These are phyloP conservation scores for Verticillium dahliae DNA, from an alignment of 2,329 filamentous ascomycete species.

Conservation along the genomic window DNA sequence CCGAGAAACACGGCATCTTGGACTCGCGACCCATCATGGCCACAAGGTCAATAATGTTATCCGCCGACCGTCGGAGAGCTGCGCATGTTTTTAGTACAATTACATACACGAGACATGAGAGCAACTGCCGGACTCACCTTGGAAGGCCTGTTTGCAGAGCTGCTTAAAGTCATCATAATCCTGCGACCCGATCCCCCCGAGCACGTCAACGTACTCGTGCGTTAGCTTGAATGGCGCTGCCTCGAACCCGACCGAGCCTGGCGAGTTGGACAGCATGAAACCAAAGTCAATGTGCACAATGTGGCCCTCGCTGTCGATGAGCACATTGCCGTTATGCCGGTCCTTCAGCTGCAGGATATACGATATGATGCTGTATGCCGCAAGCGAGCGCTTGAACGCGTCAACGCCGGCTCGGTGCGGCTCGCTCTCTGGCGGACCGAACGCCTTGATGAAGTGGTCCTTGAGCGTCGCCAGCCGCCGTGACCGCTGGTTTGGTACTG, in stretches of 20 bases:
- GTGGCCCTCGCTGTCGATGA: constrained; percentile 79
- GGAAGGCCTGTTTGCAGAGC: constrained; percentile 77
- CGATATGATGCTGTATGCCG: constrained; percentile 78
- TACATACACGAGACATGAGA: background rate
- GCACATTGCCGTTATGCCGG: constrained; percentile 78
- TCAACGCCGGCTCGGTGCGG: constrained; percentile 66
- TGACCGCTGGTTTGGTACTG: constrained; percentile 60
- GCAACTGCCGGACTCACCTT: constrained; percentile 44
- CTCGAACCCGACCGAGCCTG: constrained; percentile 78
- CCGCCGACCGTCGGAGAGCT: constrained; percentile 71
- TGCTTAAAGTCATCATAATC: constrained; percentile 72
- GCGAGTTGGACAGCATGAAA: constrained; percentile 84
- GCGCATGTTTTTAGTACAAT: constrained; percentile 9
- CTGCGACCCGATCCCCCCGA: constrained; percentile 64
- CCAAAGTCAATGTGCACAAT: constrained; percentile 88
- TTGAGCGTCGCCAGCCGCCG: constrained; percentile 73
- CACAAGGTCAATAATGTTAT: constrained; percentile 75
- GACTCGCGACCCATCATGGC: constrained; percentile 79
- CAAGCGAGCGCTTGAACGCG: constrained; percentile 74
- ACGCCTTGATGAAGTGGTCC: constrained; percentile 77
- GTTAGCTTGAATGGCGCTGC: constrained; percentile 83
- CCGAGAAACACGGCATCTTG: constrained; percentile 78
- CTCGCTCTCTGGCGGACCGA: constrained; percentile 63
- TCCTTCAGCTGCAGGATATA: constrained; percentile 83
- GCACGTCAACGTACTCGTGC: constrained; percentile 77